Percentiles rank a stretch among this genome's conserved stretches.
Evolutionary conservation across 305 asterid genomes (phyloP).

Genomic region (Euphrasia arctica): DNA sequence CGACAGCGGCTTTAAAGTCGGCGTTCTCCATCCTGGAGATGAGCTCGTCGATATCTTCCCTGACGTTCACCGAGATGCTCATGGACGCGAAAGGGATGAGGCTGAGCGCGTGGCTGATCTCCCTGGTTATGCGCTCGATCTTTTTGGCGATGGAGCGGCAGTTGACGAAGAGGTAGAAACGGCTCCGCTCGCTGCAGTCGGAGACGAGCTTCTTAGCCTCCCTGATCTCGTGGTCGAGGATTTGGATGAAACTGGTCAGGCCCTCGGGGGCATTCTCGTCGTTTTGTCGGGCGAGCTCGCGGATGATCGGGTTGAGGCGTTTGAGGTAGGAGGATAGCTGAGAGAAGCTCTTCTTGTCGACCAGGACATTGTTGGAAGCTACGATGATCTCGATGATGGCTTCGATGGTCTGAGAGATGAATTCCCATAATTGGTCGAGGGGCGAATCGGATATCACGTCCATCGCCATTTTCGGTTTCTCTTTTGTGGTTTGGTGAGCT

Average conservation of each 20-base stretch:
- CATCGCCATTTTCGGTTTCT: slow-evolving; percentile 31
- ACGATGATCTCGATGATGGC: slow-evolving; percentile 35
- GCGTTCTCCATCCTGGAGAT: slow-evolving; percentile 42
- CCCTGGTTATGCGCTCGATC: slow-evolving; percentile 41
- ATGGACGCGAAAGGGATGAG: slow-evolving; percentile 48
- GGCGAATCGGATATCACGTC: slow-evolving; percentile 33
- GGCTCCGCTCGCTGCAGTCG: slow-evolving; percentile 48
- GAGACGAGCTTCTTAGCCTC: slow-evolving; percentile 41
- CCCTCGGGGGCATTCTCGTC: slow-evolving; percentile 33
- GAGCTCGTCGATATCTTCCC: slow-evolving; percentile 44
- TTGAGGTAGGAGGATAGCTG: slow-evolving; percentile 49
- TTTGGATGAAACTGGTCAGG: slow-evolving; percentile 34
- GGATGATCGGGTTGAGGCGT: slow-evolving; percentile 44
- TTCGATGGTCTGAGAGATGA: slow-evolving; percentile 37
- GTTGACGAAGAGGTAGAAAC: slow-evolving; percentile 55
- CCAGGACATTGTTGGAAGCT: slow-evolving; percentile 36
- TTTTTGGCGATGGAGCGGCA: slow-evolving; percentile 47
- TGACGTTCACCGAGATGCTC: slow-evolving; percentile 36
- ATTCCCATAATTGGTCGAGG: slow-evolving; percentile 30
- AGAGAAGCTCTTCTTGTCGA: slow-evolving; percentile 41
- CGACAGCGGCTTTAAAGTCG: slow-evolving; percentile 46
- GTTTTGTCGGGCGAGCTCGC: slow-evolving; percentile 30
- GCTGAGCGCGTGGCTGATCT: slow-evolving; percentile 45
- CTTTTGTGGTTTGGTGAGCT: neutral
- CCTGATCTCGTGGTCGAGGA: slow-evolving; percentile 35